Percentiles rank a stretch among this genome's conserved stretches.
phyloP scores from a whole-genome alignment of 2,329 filamentous ascomycete species.

The Aureobasidium leucospermi region DNA sequence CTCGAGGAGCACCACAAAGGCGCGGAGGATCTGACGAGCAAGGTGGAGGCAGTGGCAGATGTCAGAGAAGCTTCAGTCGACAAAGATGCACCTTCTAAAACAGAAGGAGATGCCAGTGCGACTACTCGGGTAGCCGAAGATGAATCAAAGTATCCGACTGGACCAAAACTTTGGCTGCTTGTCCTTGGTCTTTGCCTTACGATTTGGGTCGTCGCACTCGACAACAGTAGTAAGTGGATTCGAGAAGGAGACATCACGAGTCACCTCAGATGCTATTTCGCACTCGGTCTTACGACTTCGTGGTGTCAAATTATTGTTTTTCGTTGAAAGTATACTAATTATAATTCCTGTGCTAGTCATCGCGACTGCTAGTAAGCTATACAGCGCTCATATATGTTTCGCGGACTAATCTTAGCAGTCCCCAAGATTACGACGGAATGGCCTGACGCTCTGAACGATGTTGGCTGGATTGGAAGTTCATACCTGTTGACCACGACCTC shows the following conservation, averaged over 20 bases:
- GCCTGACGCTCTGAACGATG: conserved; percentile 29
- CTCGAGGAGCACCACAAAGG: not conserved
- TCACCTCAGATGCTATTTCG: no score
- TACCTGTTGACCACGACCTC: conserved; percentile 39
- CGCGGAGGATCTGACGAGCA: not conserved
- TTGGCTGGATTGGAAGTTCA: conserved; percentile 33
- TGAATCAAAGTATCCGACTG: conserved; percentile 30
- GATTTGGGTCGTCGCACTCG: conserved; percentile 20
- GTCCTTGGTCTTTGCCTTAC: conserved; percentile 18
- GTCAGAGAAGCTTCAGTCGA: not conserved
- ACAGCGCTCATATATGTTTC: not conserved
- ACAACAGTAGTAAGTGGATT: conserved; percentile 27
- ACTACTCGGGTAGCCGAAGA: conserved; percentile 22
- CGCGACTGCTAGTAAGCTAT: conserved; percentile 25
- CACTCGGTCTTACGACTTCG: no score
- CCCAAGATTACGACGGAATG: conserved; percentile 36
- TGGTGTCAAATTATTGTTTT: no score
- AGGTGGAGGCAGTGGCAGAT: not conserved
- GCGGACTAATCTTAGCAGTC: conserved; percentile 16
- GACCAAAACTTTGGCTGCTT: conserved; percentile 27
- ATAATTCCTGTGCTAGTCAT: conserved; percentile 20
- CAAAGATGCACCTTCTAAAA: not conserved
- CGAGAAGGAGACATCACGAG: no score
- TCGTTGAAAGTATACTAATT: not conserved
- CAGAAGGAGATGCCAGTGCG: not conserved